Percentiles rank a stretch among this genome's conserved stretches.
Conservation (phyloP, 2,329 filamentous ascomycete genomes). For the Leptographium lundbergii region DNA sequence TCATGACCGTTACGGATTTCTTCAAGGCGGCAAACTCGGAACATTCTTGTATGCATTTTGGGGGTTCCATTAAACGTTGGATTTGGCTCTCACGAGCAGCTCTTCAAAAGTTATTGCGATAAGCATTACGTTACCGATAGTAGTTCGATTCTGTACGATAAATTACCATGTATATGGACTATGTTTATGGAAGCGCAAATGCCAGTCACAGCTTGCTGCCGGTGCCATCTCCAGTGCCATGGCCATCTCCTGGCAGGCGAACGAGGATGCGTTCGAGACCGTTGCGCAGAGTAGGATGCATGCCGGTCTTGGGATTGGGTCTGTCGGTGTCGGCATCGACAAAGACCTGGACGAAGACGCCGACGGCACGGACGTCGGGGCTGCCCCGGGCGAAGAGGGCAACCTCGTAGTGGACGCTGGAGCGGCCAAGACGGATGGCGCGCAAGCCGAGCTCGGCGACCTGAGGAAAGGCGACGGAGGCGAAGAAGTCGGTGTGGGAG, state of each 20-base stretch:
- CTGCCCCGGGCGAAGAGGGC: constrained; percentile 69
- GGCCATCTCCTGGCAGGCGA: constrained; percentile 4
- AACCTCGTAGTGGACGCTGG: constrained; percentile 82
- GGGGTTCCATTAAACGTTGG: constrained; percentile 2
- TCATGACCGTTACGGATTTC: constrained; percentile 8
- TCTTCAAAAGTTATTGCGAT: neutral
- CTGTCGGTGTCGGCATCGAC: constrained; percentile 61
- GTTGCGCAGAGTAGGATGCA: constrained; percentile 44
- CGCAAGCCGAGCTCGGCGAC: constrained; percentile 70
- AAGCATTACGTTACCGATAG: neutral
- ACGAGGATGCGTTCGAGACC: constrained; percentile 46
- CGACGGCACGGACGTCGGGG: constrained; percentile 68
- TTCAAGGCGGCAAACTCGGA: neutral
- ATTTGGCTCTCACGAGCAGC: constrained; percentile 2
- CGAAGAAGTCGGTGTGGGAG: constrained; percentile 76
- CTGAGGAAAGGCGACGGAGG: constrained; percentile 68
- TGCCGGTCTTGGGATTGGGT: constrained; percentile 48
- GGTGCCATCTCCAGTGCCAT: neutral
- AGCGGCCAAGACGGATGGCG: constrained; percentile 72
- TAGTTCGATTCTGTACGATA: neutral
- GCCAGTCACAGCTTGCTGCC: neutral
- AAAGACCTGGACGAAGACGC: constrained; percentile 79
- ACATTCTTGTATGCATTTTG: neutral
- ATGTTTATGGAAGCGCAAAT: neutral
- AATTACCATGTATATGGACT: neutral